Evolutionary conservation across 2,329 filamentous ascomycete species (phyloP).

Genomic region (Alternaria longipes): DNA sequence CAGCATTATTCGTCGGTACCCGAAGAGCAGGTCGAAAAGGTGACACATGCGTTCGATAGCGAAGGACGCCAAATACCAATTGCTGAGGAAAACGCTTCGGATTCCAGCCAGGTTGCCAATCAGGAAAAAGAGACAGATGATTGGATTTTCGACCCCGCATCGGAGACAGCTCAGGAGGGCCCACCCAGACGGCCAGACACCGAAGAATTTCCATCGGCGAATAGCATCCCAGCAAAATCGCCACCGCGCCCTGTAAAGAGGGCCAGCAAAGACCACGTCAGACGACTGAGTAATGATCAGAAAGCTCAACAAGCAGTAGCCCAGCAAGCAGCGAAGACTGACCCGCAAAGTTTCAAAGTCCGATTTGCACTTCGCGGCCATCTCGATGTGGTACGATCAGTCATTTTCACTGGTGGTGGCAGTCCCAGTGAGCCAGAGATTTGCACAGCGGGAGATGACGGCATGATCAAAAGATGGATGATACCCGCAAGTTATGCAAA

Average conservation of each 20-base stretch:
- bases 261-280: slow-evolving; percentile 70
- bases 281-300: slow-evolving; percentile 68
- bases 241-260: slow-evolving; percentile 72
- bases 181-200: slow-evolving; percentile 77
- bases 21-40: slow-evolving; percentile 66
- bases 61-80: slow-evolving; percentile 62
- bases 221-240: slow-evolving; percentile 79
- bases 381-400: slow-evolving; percentile 89
- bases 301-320: slow-evolving; percentile 65
- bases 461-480: slow-evolving; percentile 95
- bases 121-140: slow-evolving; percentile 68
- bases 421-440: slow-evolving; percentile 96
- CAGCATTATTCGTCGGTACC: slow-evolving; percentile 53
- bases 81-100: slow-evolving; percentile 53
- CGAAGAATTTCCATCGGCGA: slow-evolving; percentile 85
- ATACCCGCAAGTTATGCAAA: slow-evolving; percentile 82
- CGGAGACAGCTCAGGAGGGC: slow-evolving; percentile 64
- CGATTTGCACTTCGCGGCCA: slow-evolving; percentile 92
- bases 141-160: slow-evolving; percentile 88
- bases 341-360: slow-evolving; percentile 86
- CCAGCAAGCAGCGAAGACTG: slow-evolving; percentile 61
- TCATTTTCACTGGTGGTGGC: slow-evolving; percentile 96
- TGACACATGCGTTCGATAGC: slow-evolving; percentile 67
- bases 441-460: slow-evolving; percentile 94
- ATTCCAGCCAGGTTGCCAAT: slow-evolving; percentile 51